phyloP scores from a whole-genome alignment of 352 stramenopile genomes.

The Globisporangium uncinulatum region DNA sequence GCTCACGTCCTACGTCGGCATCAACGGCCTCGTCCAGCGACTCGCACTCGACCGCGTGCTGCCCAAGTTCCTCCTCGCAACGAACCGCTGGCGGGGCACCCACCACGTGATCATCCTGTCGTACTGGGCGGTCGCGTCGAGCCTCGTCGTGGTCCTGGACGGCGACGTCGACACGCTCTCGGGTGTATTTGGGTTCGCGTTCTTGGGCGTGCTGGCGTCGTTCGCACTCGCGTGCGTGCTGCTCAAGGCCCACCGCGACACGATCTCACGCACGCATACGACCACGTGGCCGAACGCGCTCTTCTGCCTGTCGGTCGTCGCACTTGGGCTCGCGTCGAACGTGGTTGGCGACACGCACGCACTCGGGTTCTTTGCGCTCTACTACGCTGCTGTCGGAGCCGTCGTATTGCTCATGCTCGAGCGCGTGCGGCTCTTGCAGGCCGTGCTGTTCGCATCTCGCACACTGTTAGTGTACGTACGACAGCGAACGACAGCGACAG shows the following conservation, averaged over 20 bases:
- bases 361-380: slow-evolving; percentile 50
- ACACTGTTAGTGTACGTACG: too few species aligned
- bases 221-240: slow-evolving; percentile 81
- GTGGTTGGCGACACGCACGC: slow-evolving; percentile 33
- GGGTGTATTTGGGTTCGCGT: slow-evolving; percentile 83
- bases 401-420: slow-evolving; percentile 57
- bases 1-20: slow-evolving; percentile 78
- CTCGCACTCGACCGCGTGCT: slow-evolving; percentile 66
- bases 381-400: slow-evolving; percentile 35
- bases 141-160: slow-evolving; percentile 60
- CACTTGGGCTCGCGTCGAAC: slow-evolving; percentile 13
- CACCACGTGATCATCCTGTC: slow-evolving; percentile 71
- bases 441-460: slow-evolving; percentile 14
- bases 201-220: slow-evolving; percentile 74
- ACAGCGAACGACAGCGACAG: too few species aligned
- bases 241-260: slow-evolving; percentile 78
- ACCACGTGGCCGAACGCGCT: slow-evolving; percentile 28
- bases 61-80: slow-evolving; percentile 37
- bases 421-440: slow-evolving; percentile 33
- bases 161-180: slow-evolving; percentile 62
- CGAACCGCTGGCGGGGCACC: slow-evolving; percentile 57
- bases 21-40: slow-evolving; percentile 63
- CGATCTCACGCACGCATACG: slow-evolving; percentile 70
- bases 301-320: slow-evolving; percentile 16
- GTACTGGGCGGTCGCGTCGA: slow-evolving; percentile 60